phyloP scores from a whole-genome alignment of 768 basidiomycete genomes.

The Calocybe indica region DNA sequence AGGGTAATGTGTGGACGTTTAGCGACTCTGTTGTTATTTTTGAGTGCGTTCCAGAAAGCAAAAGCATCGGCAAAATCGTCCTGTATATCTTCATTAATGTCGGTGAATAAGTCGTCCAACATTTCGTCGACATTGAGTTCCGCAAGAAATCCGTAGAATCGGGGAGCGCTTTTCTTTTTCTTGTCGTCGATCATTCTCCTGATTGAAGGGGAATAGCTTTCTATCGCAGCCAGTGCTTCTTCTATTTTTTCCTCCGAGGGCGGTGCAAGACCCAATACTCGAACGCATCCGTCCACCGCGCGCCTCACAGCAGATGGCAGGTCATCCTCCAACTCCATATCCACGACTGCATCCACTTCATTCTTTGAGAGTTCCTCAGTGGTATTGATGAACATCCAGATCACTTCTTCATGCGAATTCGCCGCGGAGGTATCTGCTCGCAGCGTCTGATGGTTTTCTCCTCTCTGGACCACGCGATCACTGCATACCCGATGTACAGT shows the following conservation, averaged over 20 bases:
- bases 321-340: conserved; percentile 50
- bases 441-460: conserved; percentile 82
- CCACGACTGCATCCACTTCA: conserved; percentile 57
- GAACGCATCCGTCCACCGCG: conserved; percentile 53
- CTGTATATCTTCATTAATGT: background rate
- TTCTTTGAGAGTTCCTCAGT: conserved; percentile 48
- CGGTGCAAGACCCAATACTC: conserved; percentile 43
- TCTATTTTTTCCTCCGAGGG: conserved; percentile 54
- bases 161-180: conserved; percentile 28
- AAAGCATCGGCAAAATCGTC: conserved; percentile 12
- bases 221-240: conserved; percentile 45
- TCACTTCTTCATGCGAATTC: conserved; percentile 66
- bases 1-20: conserved; percentile 80
- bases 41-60: conserved; percentile 45
- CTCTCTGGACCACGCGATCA: conserved; percentile 68
- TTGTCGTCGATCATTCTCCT: conserved; percentile 26
- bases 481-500: conserved; percentile 71
- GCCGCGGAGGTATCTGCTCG: conserved; percentile 41
- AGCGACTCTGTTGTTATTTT: conserved; percentile 39
- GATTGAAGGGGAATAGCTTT: conserved; percentile 31
- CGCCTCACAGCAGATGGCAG: conserved; percentile 49
- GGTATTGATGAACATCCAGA: conserved; percentile 75
- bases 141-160: conserved; percentile 78
- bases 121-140: conserved; percentile 58
- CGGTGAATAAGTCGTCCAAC: conserved; percentile 23